phyloP scores from a whole-genome alignment of 2,329 filamentous ascomycete genomes.

The Fusarium odoratissimum region DNA sequence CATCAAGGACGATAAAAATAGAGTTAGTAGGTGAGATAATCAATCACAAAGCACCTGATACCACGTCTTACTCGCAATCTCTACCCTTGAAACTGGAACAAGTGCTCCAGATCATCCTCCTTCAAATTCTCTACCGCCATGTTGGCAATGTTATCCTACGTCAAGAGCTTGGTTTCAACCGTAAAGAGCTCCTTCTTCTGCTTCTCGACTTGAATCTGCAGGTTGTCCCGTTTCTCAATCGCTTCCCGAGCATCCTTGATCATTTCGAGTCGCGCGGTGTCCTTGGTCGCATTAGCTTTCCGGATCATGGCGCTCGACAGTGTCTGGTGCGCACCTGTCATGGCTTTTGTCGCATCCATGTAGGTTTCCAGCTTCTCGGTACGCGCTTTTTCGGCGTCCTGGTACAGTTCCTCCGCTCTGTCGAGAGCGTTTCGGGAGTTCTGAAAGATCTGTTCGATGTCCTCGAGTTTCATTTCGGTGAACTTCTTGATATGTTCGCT shows the following conservation, averaged over 20 bases:
- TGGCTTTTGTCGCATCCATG: not conserved
- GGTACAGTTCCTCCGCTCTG: not conserved
- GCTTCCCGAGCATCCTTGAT: rapidly evolving
- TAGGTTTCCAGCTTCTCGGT: not conserved
- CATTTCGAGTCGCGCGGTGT: rapidly evolving
- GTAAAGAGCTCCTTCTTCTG: not conserved
- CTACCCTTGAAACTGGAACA: not conserved
- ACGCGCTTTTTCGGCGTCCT: not conserved
- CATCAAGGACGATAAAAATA: rapidly evolving
- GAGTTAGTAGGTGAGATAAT: rapidly evolving
- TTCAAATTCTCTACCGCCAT: not conserved
- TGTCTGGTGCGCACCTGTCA: not conserved
- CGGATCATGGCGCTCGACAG: rapidly evolving
- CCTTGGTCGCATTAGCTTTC: rapidly evolving
- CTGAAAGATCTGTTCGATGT: not conserved
- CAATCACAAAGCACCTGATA: rapidly evolving
- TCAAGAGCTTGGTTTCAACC: not conserved
- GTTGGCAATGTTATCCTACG: not conserved
- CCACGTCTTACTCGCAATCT: rapidly evolving
- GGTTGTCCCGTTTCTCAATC: rapidly evolving
- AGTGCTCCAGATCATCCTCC: not conserved
- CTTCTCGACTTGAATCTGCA: rapidly evolving
- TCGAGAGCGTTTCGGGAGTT: not conserved
- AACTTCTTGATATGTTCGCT: too few species aligned
- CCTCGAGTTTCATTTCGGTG: too few species aligned